phyloP scores from a whole-genome alignment of 2,329 filamentous ascomycete genomes.

The Alternaria conjuncta region DNA sequence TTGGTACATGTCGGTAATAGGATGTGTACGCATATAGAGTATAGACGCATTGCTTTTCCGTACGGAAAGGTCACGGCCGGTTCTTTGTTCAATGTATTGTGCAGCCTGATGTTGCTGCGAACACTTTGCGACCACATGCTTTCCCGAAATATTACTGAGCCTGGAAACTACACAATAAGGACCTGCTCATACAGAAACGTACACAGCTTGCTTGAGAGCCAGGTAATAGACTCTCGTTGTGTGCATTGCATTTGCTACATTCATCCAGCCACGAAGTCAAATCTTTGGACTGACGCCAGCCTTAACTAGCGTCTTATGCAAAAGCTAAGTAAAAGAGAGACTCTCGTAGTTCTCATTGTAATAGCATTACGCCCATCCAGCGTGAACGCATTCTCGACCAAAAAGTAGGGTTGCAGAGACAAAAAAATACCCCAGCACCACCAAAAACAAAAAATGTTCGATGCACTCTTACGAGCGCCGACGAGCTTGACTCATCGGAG shows the following conservation, averaged over 20 bases:
- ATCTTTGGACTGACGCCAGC: neutral
- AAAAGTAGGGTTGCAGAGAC: neutral
- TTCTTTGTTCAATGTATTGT: neutral
- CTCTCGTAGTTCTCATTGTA: neutral
- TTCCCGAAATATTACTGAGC: rapidly evolving
- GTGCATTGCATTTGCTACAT: neutral
- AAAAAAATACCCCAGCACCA: neutral
- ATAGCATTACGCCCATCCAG: rapidly evolving
- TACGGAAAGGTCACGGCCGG: neutral
- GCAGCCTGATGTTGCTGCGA: neutral
- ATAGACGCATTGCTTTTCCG: neutral
- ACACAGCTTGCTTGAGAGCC: neutral
- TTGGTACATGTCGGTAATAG: neutral
- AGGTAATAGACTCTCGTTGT: neutral
- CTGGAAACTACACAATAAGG: neutral
- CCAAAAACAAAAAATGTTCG: neutral
- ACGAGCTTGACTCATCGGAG: neutral
- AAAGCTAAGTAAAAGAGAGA: neutral
- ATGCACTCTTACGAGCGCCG: neutral
- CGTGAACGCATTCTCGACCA: neutral
- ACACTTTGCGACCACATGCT: neutral
- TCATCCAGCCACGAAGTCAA: neutral
- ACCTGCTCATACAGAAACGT: neutral
- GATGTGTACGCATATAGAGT: neutral
- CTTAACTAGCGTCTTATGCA: neutral